Conservation (phyloP, 2,329 filamentous ascomycete species). For the Phialophora verrucosa region DNA sequence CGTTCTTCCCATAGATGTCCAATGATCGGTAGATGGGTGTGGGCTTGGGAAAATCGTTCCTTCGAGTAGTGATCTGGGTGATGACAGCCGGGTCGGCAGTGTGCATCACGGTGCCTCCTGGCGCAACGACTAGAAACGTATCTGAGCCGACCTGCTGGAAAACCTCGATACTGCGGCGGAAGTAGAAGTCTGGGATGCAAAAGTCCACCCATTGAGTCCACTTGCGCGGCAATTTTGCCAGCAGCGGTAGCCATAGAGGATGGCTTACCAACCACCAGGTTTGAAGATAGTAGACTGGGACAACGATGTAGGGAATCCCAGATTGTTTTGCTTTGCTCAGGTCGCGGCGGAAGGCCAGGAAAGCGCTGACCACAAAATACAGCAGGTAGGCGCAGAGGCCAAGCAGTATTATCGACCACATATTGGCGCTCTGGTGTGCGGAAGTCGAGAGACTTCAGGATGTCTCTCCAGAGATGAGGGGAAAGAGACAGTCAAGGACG, state of each 20-base stretch:
- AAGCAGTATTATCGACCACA: conserved; percentile 28
- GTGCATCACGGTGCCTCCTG: conserved; percentile 59
- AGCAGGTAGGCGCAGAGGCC: conserved; percentile 20
- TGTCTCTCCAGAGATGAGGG: background rate
- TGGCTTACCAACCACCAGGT: conserved; percentile 55
- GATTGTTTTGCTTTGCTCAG: conserved; percentile 40
- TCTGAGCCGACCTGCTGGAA: conserved; percentile 66
- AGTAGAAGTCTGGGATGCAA: conserved; percentile 38
- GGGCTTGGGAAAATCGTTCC: conserved; percentile 75
- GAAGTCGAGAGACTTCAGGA: background rate
- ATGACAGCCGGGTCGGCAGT: conserved; percentile 70
- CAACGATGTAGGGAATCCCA: conserved; percentile 41
- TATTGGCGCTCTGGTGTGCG: conserved; percentile 9
- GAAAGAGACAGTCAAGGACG: conserved; percentile 1
- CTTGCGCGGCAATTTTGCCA: conserved; percentile 50
- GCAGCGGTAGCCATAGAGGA: conserved; percentile 51
- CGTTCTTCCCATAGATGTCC: conserved; percentile 72
- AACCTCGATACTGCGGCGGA: conserved; percentile 47
- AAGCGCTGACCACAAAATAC: conserved; percentile 21
- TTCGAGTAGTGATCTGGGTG: conserved; percentile 67
- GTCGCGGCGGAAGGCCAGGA: conserved; percentile 35
- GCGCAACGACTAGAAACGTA: conserved; percentile 68
- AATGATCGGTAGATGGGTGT: conserved; percentile 64
- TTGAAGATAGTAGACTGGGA: conserved; percentile 46
- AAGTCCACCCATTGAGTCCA: conserved; percentile 55